Conservation (phyloP, 345 rosid genomes). For the Arabidopsis suecica region DNA sequence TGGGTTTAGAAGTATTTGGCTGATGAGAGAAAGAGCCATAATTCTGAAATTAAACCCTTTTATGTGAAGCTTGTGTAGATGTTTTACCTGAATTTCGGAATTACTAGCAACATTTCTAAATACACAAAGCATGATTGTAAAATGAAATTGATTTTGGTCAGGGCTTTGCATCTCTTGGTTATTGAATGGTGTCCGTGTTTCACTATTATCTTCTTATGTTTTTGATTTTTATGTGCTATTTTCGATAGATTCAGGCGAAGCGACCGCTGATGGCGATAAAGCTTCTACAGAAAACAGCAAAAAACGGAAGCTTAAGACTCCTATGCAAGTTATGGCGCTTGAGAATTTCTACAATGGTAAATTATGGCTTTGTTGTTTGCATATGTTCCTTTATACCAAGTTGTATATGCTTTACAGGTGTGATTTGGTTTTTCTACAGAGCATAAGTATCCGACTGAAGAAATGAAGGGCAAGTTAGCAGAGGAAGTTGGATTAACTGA, state of each 20-base stretch:
- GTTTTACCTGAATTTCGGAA: neutral
- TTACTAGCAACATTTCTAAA: neutral
- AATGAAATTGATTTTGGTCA: neutral
- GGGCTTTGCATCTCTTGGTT: neutral
- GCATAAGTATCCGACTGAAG: slow-evolving; percentile 81
- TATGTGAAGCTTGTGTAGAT: slow-evolving; percentile 13
- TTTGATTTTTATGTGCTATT: slow-evolving; percentile 20
- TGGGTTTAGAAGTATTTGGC: slow-evolving; percentile 21
- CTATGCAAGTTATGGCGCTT: slow-evolving; percentile 70
- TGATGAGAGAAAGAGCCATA: slow-evolving; percentile 14
- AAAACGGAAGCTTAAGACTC: slow-evolving; percentile 76
- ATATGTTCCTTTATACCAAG: slow-evolving; percentile 21
- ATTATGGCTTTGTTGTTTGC: slow-evolving; percentile 32
- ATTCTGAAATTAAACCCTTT: slow-evolving; percentile 10
- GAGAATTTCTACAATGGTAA: slow-evolving; percentile 84
- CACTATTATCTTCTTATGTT: slow-evolving; percentile 13
- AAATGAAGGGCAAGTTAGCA: slow-evolving; percentile 75
- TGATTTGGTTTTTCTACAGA: slow-evolving; percentile 50
- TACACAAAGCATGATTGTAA: neutral
- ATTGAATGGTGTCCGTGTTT: neutral
- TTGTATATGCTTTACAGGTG: slow-evolving; percentile 25
- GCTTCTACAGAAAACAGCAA: slow-evolving; percentile 59
- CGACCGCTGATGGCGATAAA: slow-evolving; percentile 65
- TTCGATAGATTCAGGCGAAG: slow-evolving; percentile 67
- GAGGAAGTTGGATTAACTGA: slow-evolving; percentile 78